phyloP scores from a whole-genome alignment of 2,329 filamentous ascomycete genomes.

The Aureobasidium namibiae region DNA sequence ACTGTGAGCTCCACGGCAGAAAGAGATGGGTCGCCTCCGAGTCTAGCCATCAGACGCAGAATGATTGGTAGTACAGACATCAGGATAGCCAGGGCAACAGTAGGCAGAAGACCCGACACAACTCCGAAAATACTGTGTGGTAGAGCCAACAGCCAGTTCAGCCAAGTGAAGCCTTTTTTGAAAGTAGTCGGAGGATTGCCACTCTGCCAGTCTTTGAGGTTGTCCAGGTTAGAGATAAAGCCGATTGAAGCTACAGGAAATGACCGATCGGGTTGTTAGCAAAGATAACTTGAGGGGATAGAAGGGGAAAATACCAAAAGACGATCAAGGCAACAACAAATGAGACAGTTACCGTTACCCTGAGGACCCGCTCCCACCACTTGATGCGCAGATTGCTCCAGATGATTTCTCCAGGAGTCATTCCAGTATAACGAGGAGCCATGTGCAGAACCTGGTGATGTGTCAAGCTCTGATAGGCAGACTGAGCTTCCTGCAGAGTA shows the following conservation, averaged over 20 bases:
- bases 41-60: slow-evolving; percentile 70
- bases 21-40: slow-evolving; percentile 70
- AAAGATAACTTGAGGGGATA: too few species aligned
- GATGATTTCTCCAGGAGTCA: slow-evolving; percentile 74
- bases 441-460: slow-evolving; percentile 85
- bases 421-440: slow-evolving; percentile 74
- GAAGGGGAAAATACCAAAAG: slow-evolving; percentile 77
- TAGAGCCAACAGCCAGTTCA: slow-evolving; percentile 65
- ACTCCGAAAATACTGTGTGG: slow-evolving; percentile 69
- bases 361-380: slow-evolving; percentile 56
- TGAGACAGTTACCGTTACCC: slow-evolving; percentile 59
- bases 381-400: slow-evolving; percentile 78
- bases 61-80: slow-evolving; percentile 81
- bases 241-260: slow-evolving; percentile 75
- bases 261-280: too few species aligned
- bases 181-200: slow-evolving; percentile 6
- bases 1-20: slow-evolving; percentile 79
- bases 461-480: slow-evolving; percentile 75
- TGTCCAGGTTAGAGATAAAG: slow-evolving; percentile 74
- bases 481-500: slow-evolving; percentile 73
- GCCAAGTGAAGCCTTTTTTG: slow-evolving; percentile 37
- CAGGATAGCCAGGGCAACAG: slow-evolving; percentile 68
- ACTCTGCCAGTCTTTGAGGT: slow-evolving; percentile 34
- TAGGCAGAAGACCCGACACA: slow-evolving; percentile 75
- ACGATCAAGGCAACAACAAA: slow-evolving; percentile 72